A percentile compares a stretch with the other conserved stretches of the same genome.
Evolutionary conservation across 305 asterid genomes (phyloP).

Genomic region (Withania somnifera): DNA sequence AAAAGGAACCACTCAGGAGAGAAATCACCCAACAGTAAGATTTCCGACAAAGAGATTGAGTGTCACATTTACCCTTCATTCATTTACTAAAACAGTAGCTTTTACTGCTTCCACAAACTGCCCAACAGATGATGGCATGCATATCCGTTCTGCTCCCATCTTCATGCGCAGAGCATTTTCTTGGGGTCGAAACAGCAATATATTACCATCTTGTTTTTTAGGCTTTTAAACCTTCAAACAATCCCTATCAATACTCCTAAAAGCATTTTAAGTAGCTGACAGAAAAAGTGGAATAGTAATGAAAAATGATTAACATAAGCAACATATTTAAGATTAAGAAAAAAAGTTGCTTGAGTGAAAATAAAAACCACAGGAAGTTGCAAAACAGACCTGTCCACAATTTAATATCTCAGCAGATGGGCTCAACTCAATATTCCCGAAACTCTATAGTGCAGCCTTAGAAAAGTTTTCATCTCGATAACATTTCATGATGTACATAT

Average conservation of each 20-base stretch:
- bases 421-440: conserved; percentile 92
- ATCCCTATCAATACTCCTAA: conserved; percentile 36
- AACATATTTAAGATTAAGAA: not conserved
- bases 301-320: not conserved
- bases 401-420: conserved; percentile 90
- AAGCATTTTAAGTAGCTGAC: not conserved
- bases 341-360: not conserved
- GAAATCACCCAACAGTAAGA: not conserved
- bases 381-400: conserved; percentile 74
- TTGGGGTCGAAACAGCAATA: conserved; percentile 77
- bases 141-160: conserved; percentile 90
- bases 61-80: conserved; percentile 70
- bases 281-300: not conserved
- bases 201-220: conserved; percentile 61
- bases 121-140: conserved; percentile 91
- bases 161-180: conserved; percentile 71
- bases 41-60: not conserved
- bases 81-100: conserved; percentile 73
- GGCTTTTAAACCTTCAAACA: conserved; percentile 92
- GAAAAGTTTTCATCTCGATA: conserved; percentile 52
- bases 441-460: conserved; percentile 65
- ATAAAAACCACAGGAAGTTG: not conserved
- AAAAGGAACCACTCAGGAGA: not conserved
- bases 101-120: conserved; percentile 84
- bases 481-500: conserved; percentile 82